Base-by-base conservation (phyloP, 2,329 filamentous ascomycete genomes). In the Ophiocordyceps camponoti-floridani region DNA sequence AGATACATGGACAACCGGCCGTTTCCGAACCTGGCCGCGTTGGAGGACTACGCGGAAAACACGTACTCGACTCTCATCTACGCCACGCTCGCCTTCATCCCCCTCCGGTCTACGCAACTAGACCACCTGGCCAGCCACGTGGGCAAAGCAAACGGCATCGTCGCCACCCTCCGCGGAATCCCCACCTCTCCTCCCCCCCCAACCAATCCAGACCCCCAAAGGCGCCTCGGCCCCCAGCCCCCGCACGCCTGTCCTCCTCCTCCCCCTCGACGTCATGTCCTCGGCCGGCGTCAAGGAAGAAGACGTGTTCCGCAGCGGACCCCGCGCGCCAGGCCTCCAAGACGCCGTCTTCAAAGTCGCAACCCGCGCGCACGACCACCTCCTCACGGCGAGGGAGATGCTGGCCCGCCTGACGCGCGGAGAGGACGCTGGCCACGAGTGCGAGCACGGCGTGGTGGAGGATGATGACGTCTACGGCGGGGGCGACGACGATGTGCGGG, bases 41-140 rank as follows among this genome's bases (percentile, higher is more conserved):
- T 96, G 44, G 91, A 98, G 56, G 80, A 77, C 42, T 95, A 96
- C 56, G 85, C 85, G 1, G 91, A 98, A 62, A 87, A 87, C 53
- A 96, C 91, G 1, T 96, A 96, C 63, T 87, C 87, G 16, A 94
- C 86, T 0, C 69, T 96, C 41, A 77, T 94, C 62, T 98, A 98
- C 59, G 72, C 93, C 49, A 89, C 83, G 0, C 66, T 96, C 35
- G 85, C 85, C 16, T 72, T 82, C 7, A 64, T 95, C 46, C 83
- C 86, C 0, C 69, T 95, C 55, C 75, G 79, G 10, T 93, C 84
- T 1, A 72, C 94, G 54, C 82, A 88, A 23, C 77, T 87, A 40
- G 91, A 98, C 56, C 91, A 98, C 63, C 69, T 98, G 16, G 89
- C 89, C 9, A 93, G 84, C 45, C 91, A 98, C 60, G 84, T 96